A percentile compares a stretch with the other conserved stretches of the same genome.
Conservation (phyloP, 352 stramenopile genomes). For the Phytophthora pseudosyringae region DNA sequence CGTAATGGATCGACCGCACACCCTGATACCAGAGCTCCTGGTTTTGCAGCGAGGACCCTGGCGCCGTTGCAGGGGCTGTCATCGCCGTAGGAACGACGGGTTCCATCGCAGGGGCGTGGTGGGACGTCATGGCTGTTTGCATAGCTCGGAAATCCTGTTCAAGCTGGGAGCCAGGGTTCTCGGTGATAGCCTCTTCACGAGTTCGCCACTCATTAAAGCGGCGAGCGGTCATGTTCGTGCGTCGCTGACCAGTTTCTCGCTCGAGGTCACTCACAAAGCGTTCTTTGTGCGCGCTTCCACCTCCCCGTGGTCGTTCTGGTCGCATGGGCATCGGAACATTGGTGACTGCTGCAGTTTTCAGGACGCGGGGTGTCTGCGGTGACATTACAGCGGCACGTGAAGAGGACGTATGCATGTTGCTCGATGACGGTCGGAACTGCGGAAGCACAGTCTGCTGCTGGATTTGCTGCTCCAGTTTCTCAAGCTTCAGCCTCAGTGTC, state of each 20-base stretch:
- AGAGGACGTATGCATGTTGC: conserved; percentile 10
- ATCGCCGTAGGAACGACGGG: conserved; percentile 9
- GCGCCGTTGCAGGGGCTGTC: conserved; percentile 19
- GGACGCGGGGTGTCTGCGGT: conserved; percentile 16
- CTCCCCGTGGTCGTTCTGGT: conserved; percentile 54
- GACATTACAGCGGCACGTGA: conserved; percentile 14
- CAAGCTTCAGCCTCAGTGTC: conserved; percentile 43
- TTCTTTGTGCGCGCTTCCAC: conserved; percentile 70
- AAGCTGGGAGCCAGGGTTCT: conserved; percentile 46
- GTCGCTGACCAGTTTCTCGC: conserved; percentile 69
- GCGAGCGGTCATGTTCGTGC: conserved; percentile 30
- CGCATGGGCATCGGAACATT: conserved; percentile 54
- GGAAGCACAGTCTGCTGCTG: conserved; percentile 14
- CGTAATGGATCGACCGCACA: conserved; percentile 60
- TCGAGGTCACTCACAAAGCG: conserved; percentile 78
- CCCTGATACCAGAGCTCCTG: conserved; percentile 80
- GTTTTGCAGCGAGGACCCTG: conserved; percentile 39
- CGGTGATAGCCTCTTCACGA: conserved; percentile 30
- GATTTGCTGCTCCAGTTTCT: conserved; percentile 45
- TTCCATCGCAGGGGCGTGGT: conserved; percentile 13
- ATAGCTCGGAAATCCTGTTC: conserved; percentile 58
- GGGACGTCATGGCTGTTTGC: conserved; percentile 26
- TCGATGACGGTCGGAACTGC: conserved; percentile 26
- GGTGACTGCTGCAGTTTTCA: conserved; percentile 30
- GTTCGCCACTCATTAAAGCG: conserved; percentile 48